These are phyloP conservation scores for Aspergillus steynii DNA, from an alignment of 495 filamentous ascomycete genomes.

Conservation along the genomic window DNA sequence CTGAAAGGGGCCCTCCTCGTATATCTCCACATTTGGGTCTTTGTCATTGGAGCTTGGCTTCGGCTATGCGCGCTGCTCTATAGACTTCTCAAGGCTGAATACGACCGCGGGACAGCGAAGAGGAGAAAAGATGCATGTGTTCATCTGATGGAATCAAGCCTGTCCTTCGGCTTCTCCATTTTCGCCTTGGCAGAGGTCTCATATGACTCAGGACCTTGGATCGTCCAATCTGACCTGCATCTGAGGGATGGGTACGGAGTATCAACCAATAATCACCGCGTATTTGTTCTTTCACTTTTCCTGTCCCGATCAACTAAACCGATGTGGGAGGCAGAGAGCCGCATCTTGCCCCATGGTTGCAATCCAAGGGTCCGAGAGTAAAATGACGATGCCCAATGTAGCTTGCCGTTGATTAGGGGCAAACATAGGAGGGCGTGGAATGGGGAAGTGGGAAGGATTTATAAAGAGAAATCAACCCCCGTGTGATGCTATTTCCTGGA, in stretches of 20 bases:
- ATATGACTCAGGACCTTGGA: neutral
- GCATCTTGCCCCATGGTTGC: neutral
- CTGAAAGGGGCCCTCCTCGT: neutral
- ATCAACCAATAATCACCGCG: neutral
- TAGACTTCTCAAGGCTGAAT: neutral
- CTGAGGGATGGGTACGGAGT: too few relatives aligned
- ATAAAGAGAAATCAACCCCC: neutral
- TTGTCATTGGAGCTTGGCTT: neutral
- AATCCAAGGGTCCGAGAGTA: neutral
- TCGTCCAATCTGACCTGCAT: neutral
- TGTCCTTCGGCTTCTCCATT: neutral
- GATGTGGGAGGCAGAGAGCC: neutral
- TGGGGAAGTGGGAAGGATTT: neutral
- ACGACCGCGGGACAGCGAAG: neutral
- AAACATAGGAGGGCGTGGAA: too few relatives aligned
- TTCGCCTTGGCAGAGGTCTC: neutral
- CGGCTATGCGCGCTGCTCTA: neutral
- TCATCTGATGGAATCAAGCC: neutral
- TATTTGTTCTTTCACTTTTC: neutral
- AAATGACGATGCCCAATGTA: neutral
- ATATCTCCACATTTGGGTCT: neutral
- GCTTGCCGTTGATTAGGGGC: neutral
- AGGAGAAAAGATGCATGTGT: neutral
- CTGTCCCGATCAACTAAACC: neutral
- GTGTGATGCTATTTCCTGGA: neutral